Evolutionary conservation across 371 early-diverging fungal species (phyloP), one percentile per base, ranked within the genome.

Genomic region (Zychaea mexicana): DNA sequence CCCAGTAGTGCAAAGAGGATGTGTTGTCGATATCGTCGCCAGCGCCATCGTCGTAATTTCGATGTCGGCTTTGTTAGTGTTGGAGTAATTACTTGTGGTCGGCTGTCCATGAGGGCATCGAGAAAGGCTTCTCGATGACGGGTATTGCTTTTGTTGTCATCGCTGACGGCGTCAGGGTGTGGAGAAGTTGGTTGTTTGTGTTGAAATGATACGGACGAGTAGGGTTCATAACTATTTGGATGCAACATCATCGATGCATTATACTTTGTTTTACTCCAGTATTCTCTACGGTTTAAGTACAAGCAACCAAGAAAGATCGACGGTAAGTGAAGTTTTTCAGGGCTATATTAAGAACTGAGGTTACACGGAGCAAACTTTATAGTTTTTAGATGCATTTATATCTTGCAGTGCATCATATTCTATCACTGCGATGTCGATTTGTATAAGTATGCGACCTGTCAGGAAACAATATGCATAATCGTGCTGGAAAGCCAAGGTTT

Each of bases 201-300:
- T 52, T 74, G 78, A 61, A 81, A 81, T 1, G 81, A 72, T 1
- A 81, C 78, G 10, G 81, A 76, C 6, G 81, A 78, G 52, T 78
- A 81, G 0, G 81, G 81, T 64, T 81, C 81, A 52, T 66, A 65
- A 46, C 60, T 65, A 21, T 56, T 57, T n/a, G 65, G 65, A 32
- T 65, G 65, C 21, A 65, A 45, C 65, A 65, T 65, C 53, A 52
- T 52, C 15, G 28, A 9, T 26, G 52, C 61, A 47, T 47, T 47
- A 60, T 60, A 12, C 15, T 42, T 42, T 42, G 42, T 7, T 42
- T 12, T 42, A 42, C 4, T 22, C 49, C 49, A 3, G 42, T 42
- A 42, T 42, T 42, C 13, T 42, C 4, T 42, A 42, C n/a, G n/a
- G 42, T 8, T 8, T 8, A 33, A 33, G 33, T 8, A 33, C 12